Percentiles rank a stretch among this genome's conserved stretches.
phyloP scores from a whole-genome alignment of 495 filamentous ascomycete genomes.

The Sabuloglossum arenarium region DNA sequence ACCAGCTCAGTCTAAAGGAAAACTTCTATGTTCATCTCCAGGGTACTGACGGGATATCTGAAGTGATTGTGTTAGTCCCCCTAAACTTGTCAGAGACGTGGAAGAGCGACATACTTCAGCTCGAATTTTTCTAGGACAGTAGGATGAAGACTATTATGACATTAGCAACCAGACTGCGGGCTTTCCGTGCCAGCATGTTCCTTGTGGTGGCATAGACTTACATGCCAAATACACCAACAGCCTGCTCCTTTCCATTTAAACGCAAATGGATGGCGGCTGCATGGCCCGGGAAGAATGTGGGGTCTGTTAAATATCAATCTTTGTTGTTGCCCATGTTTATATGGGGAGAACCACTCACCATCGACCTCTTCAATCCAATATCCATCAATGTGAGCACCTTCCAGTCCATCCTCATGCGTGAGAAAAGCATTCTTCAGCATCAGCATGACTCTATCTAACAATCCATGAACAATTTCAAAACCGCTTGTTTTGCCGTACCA shows the following conservation, averaged over 20 bases:
- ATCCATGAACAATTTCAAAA: slow-evolving; percentile 89
- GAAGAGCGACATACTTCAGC: slow-evolving; percentile 34
- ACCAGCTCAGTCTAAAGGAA: slow-evolving; percentile 42
- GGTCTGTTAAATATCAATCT: slow-evolving; percentile 25
- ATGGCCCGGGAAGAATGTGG: slow-evolving; percentile 80
- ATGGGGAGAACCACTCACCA: slow-evolving; percentile 24
- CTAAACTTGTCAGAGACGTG: slow-evolving; percentile 11
- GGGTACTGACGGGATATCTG: slow-evolving; percentile 72
- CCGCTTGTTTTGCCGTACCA: slow-evolving; percentile 89
- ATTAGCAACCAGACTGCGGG: slow-evolving; percentile 3
- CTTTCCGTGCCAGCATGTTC: not conserved
- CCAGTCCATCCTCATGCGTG: slow-evolving; percentile 47
- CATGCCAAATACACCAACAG: slow-evolving; percentile 80
- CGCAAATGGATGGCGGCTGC: slow-evolving; percentile 63
- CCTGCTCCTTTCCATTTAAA: slow-evolving; percentile 41
- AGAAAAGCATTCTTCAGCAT: slow-evolving; percentile 79
- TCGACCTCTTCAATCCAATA: slow-evolving; percentile 92
- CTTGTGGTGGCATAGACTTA: slow-evolving; percentile 6
- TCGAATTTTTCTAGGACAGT: slow-evolving; percentile 87
- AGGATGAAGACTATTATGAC: slow-evolving; percentile 40
- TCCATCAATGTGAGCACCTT: slow-evolving; percentile 26
- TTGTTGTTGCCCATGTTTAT: not conserved
- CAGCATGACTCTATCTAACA: slow-evolving; percentile 75
- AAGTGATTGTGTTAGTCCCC: not conserved
- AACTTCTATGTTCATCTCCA: slow-evolving; percentile 88